Base-by-base conservation (phyloP, 371 early-diverging fungal genomes). In the Sporodiniella umbellata region DNA sequence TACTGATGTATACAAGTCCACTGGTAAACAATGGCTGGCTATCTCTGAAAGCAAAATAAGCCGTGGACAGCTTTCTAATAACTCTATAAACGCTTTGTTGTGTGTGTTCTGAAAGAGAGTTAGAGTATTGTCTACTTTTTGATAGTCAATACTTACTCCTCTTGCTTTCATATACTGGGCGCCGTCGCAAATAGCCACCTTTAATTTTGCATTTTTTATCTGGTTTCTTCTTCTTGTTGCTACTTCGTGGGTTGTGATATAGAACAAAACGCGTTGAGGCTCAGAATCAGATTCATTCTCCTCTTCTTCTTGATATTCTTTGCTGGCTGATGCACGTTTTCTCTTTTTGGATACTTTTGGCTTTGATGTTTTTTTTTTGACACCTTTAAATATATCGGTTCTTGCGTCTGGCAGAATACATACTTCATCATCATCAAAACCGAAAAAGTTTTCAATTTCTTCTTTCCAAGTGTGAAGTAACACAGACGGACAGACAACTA, bases 1-100 rank as follows among this genome's bases (percentile, higher is more conserved):
- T 15, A 89, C 53, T 42, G 80, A 80, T 8, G 84, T 55, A 53
- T 57, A 89, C 6, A 90, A 59, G 45, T 88, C 88, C 0, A 74
- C 37, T 3, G 89, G 87, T 39, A 81, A 66, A 23, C 80, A 75
- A 11, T 80, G 58, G 2, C 79, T 77, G 8, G 88, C 85, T 15
- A 84, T 85, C 4, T 86, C 87, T 1, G 74, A 57, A 2, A 81
- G 49, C 0, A 84, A 44, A 7, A 90, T 51, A 0, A 68, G 71
- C 7, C 73, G 46, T 5, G 53, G 42, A 5, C 75, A 44, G 3
- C 60, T 53, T 53, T 77, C 52, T 22, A 40, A 40, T 10, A 40
- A 10, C 86, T 31, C 15, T 87, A 40, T 15, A 40, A 40, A 40
- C 4, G 40, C 18, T 40, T 21, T 11, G 84, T 83, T 15, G 70